phyloP scores from a whole-genome alignment of 2,329 filamentous ascomycete species.

The Aspergillus nomiae region DNA sequence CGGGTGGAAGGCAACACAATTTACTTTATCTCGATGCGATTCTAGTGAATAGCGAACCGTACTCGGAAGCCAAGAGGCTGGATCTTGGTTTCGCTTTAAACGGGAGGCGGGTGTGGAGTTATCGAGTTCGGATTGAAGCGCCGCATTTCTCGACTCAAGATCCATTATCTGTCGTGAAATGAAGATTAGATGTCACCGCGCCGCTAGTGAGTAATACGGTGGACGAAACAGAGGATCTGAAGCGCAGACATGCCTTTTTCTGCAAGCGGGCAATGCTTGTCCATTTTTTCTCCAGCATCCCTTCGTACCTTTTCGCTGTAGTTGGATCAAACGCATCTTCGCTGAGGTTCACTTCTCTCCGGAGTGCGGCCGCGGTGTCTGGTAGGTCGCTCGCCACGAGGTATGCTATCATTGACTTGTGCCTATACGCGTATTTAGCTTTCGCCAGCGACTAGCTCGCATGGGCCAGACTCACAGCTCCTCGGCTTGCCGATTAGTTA shows the following conservation, averaged over 20 bases:
- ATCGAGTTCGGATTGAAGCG: constrained; percentile 81
- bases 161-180: constrained; percentile 74
- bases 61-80: constrained; percentile 81
- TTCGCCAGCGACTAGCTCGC: constrained; percentile 1
- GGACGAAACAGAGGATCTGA: not conserved
- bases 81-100: constrained; percentile 79
- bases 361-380: constrained; percentile 68
- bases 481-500: constrained; percentile 78
- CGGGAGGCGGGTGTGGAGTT: constrained; percentile 78
- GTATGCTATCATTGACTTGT: constrained; percentile 92
- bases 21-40: constrained; percentile 79
- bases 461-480: constrained; percentile 67
- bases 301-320: constrained; percentile 82
- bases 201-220: not conserved
- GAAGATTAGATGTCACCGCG: constrained; percentile 12
- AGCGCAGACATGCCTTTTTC: constrained; percentile 69
- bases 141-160: constrained; percentile 72
- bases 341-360: constrained; percentile 71
- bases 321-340: constrained; percentile 73
- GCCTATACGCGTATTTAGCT: constrained; percentile 53
- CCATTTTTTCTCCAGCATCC: constrained; percentile 95
- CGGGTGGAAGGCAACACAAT: constrained; percentile 88
- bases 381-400: constrained; percentile 71
- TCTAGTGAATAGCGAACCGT: constrained; percentile 79
- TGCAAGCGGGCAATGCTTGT: constrained; percentile 91